Base-by-base conservation (phyloP, 169 alveolate genomes). In the Plasmodium blacklocki region DNA sequence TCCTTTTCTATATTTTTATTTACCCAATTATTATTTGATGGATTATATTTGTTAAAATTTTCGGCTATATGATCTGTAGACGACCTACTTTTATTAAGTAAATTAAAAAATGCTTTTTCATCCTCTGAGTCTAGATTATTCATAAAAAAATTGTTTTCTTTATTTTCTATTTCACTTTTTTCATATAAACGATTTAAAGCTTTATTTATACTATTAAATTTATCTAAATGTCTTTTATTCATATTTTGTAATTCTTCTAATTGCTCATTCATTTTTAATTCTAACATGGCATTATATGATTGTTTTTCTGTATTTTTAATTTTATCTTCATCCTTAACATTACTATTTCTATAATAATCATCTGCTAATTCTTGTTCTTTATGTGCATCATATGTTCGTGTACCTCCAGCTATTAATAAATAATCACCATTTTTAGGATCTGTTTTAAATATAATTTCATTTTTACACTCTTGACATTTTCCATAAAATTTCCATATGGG, bases 401-500 rank as follows among this genome's bases (percentile, higher is more conserved):
- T 95, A 32, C 98, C 99, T 26, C 99, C 99, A 50, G 97, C 94
- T 88, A 96, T 98, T 72, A 97, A 90, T 23, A 95, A 88, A 71
- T 97, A 97, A 72, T 97, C 98, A 6, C 97, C 96, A 66, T 96
- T 94, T 86, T 97, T 94, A 12, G 99, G 99, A 70, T 96, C 97
- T 15, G 98, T 96, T 89, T 98, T 98, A 96, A 99, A 98, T 49
- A 99, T 96, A 15, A 99, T 96, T 93, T 96, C 98, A 73, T 97
- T 97, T 75, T 98, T 96, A 92, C 99, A 99, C 47, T 97, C 96
- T 47, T 98, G 97, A 75, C 99, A 99, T 74, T 98, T 98, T 68
- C 99, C 99, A 95, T 97, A 98, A 96, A 99, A 98, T 47, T 99
- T 94, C 96, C 98, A 97, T 60, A 97, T 97, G 66, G 97, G 97